Percentiles rank a stretch among this genome's conserved stretches.
These are phyloP conservation scores for Psilocybe tampanensis DNA, from an alignment of 768 basidiomycete genomes.

Conservation along the genomic window DNA sequence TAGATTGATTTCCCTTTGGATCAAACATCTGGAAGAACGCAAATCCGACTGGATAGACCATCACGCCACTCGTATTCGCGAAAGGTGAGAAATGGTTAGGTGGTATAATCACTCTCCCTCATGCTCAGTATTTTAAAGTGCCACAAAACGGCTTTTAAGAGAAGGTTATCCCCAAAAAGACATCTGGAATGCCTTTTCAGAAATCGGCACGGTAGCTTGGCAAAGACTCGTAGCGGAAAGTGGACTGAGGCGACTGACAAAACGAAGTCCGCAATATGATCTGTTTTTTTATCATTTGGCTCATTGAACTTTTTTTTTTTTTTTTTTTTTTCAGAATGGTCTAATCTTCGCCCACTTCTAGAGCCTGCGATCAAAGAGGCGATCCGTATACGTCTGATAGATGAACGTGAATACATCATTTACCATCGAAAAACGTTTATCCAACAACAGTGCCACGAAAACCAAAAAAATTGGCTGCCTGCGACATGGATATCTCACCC, in stretches of 20 bases:
- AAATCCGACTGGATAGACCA: background rate
- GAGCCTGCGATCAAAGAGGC: background rate
- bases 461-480: background rate
- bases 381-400: background rate
- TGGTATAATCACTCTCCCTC: background rate
- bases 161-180: background rate
- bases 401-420: background rate
- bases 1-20: background rate
- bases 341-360: background rate
- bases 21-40: background rate
- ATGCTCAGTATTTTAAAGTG: background rate
- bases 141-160: background rate
- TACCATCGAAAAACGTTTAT: background rate
- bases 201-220: background rate
- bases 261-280: background rate
- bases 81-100: background rate
- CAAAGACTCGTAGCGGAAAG: background rate
- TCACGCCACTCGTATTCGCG: background rate
- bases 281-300: background rate
- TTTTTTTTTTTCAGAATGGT: constrained; percentile 1
- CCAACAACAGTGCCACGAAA: background rate
- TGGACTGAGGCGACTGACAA: background rate
- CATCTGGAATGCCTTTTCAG: background rate
- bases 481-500: background rate
- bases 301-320: background rate